Evolutionary conservation across 2,329 filamentous ascomycete genomes (phyloP).

Genomic region (Cadophora sp.): DNA sequence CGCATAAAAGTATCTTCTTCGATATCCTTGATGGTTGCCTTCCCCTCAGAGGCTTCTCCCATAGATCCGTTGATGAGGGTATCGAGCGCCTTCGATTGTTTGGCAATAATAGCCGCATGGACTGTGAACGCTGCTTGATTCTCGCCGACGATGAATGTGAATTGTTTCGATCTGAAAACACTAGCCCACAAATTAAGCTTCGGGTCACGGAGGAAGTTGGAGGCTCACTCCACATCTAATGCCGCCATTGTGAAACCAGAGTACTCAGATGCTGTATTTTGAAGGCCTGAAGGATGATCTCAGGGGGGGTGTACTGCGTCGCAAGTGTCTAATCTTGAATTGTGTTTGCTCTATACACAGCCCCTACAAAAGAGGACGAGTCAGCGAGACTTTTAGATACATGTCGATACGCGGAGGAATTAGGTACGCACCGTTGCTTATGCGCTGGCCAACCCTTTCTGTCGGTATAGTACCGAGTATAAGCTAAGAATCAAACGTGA

Average conservation of each 20-base stretch:
- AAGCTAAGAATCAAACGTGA: too few relatives aligned
- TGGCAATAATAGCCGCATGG: constrained; percentile 32
- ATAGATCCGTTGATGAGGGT: constrained; percentile 32
- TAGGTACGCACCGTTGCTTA: too few relatives aligned
- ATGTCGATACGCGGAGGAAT: too few relatives aligned
- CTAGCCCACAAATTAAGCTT: constrained; percentile 8
- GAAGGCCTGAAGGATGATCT: too few relatives aligned
- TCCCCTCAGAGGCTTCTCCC: constrained; percentile 30
- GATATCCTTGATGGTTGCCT: constrained; percentile 32
- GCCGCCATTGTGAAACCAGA: background rate
- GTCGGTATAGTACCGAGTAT: too few relatives aligned
- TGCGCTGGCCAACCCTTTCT: too few relatives aligned
- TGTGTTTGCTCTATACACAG: too few relatives aligned
- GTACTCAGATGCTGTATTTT: too few relatives aligned
- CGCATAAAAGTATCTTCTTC: constrained; percentile 33
- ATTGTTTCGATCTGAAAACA: constrained; percentile 21
- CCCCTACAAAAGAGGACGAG: too few relatives aligned
- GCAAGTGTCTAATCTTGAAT: too few relatives aligned
- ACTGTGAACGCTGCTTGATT: constrained; percentile 26
- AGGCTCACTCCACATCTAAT: background rate
- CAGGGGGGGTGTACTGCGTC: too few relatives aligned
- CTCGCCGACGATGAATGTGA: constrained; percentile 31
- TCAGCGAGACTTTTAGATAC: too few relatives aligned
- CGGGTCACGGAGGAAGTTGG: background rate
- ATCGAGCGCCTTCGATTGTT: constrained; percentile 33